A percentile compares a stretch with the other conserved stretches of the same genome.
Evolutionary conservation across 345 rosid genomes (phyloP).

Genomic region (Angophora floribunda): DNA sequence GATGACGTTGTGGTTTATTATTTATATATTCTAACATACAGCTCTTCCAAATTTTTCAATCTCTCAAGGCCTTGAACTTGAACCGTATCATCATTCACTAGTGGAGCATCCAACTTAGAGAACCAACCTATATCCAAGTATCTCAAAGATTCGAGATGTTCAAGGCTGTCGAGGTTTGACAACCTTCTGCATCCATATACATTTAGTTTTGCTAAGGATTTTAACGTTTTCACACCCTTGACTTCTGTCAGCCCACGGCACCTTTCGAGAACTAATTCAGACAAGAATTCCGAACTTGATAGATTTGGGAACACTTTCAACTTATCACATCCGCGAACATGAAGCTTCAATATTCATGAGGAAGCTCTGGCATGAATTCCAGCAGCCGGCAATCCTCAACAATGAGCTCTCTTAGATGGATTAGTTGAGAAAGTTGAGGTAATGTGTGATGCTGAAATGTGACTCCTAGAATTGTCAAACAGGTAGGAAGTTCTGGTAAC

Average conservation of each 20-base stretch:
- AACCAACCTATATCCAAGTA: background rate
- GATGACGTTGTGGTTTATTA: too few species aligned
- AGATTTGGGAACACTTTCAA: background rate
- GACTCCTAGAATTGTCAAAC: background rate
- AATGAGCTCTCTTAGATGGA: background rate
- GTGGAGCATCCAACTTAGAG: background rate
- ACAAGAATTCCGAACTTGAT: background rate
- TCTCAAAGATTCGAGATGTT: background rate
- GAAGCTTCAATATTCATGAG: background rate
- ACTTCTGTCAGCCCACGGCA: background rate
- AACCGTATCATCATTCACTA: background rate
- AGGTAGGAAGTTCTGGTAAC: rapidly evolving
- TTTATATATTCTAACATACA: background rate
- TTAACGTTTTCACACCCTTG: background rate
- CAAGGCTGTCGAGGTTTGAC: background rate
- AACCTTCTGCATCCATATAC: background rate
- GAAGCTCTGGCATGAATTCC: background rate
- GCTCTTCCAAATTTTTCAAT: background rate
- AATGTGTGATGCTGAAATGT: background rate
- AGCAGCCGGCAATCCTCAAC: background rate
- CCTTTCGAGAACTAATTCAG: background rate
- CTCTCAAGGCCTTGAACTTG: background rate
- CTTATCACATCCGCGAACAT: rapidly evolving
- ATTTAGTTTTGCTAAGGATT: background rate
- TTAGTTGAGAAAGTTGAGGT: background rate